Percentiles rank a stretch among this genome's conserved stretches.
phyloP scores from a whole-genome alignment of 2,329 filamentous ascomycete species.

The Talaromyces sp. region DNA sequence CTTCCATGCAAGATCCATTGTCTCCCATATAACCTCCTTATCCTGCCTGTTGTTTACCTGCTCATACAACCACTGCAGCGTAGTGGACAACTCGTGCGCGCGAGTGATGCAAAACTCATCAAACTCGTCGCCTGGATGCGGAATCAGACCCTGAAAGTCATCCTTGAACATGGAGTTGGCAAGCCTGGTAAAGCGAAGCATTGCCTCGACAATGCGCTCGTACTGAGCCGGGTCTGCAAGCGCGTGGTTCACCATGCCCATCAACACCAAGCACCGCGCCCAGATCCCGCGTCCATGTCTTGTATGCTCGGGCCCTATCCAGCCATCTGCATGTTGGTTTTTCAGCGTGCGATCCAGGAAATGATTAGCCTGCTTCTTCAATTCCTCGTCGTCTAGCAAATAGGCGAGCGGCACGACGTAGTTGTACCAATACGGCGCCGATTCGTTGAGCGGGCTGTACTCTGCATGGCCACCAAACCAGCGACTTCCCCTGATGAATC shows the following conservation, averaged over 20 bases:
- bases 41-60: conserved; percentile 10
- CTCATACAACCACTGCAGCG: conserved; percentile 13
- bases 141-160: conserved; percentile 11
- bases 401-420: conserved; percentile 13
- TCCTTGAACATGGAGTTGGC: conserved; percentile 11
- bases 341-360: conserved; percentile 8
- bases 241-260: conserved; percentile 12
- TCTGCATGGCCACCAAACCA: conserved; percentile 9
- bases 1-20: conserved; percentile 12
- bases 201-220: conserved; percentile 10
- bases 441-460: conserved; percentile 11
- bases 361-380: conserved; percentile 11
- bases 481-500: conserved; percentile 6
- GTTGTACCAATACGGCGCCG: conserved; percentile 13
- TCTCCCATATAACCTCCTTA: conserved; percentile 12
- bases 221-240: conserved; percentile 11
- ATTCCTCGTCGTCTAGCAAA: conserved; percentile 9
- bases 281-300: conserved; percentile 9
- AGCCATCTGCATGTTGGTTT: conserved; percentile 13
- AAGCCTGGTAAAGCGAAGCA: conserved; percentile 8
- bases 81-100: conserved; percentile 11
- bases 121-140: conserved; percentile 10
- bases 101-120: conserved; percentile 12
- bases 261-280: conserved; percentile 12
- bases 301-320: conserved; percentile 11